Percentiles rank a stretch among this genome's conserved stretches.
Conservation (phyloP, 768 basidiomycete species). For the Rhodotorula taiwanensis region DNA sequence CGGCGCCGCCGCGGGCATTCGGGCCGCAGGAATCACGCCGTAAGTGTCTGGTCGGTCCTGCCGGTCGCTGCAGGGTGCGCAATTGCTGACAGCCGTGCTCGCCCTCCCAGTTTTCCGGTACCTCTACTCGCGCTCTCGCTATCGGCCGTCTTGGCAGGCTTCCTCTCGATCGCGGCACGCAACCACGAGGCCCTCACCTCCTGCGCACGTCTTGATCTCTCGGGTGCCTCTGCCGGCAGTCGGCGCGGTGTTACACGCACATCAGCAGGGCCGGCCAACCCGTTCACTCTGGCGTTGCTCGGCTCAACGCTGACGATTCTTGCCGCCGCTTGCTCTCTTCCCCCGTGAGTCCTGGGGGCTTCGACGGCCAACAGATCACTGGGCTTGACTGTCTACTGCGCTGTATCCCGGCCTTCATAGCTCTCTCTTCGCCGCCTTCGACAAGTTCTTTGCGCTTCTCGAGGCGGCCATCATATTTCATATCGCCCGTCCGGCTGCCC, state of each 20-base stretch:
- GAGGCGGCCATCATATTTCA: slow-evolving; percentile 72
- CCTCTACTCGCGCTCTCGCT: slow-evolving; percentile 4
- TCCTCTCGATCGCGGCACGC: slow-evolving; percentile 4
- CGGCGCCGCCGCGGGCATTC: slow-evolving; percentile 3
- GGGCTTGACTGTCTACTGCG: not conserved
- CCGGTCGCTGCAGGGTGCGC: no score
- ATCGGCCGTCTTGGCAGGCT: not conserved
- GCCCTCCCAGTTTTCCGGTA: not conserved
- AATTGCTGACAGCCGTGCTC: slow-evolving; percentile 3
- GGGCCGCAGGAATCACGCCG: not conserved
- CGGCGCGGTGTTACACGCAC: no score
- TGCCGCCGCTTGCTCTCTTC: slow-evolving; percentile 46
- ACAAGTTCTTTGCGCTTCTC: slow-evolving; percentile 72
- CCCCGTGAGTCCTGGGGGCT: slow-evolving; percentile 51
- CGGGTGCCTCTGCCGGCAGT: no score
- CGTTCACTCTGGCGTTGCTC: slow-evolving; percentile 64
- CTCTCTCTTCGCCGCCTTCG: slow-evolving; percentile 50
- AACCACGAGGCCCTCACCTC: not conserved
- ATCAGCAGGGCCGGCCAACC: slow-evolving; percentile 52
- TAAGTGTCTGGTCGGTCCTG: no score
- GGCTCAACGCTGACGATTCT: slow-evolving; percentile 56
- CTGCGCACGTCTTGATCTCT: no score
- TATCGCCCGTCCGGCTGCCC: slow-evolving; percentile 75
- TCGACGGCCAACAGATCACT: slow-evolving; percentile 1
- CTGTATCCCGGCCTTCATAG: slow-evolving; percentile 47